Conservation (phyloP, 495 filamentous ascomycete species). For the Aspergillus hancockii region DNA sequence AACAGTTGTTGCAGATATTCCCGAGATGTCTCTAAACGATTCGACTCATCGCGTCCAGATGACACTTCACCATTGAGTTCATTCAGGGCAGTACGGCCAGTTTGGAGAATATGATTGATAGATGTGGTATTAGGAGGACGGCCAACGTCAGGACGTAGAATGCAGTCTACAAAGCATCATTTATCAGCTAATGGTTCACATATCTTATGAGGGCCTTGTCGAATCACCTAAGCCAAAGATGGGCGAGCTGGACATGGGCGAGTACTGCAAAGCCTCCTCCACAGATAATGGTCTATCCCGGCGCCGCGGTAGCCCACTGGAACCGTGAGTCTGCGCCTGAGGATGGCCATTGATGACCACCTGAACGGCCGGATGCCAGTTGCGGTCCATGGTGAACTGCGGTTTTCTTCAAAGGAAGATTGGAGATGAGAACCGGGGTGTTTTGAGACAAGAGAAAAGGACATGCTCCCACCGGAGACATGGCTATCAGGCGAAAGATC, state of each 20-base stretch:
- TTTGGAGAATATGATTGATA: slow-evolving; percentile 47
- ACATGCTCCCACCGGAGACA: slow-evolving; percentile 56
- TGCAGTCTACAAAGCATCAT: slow-evolving; percentile 34
- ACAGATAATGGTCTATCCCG: slow-evolving; percentile 57
- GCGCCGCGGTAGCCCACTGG: slow-evolving; percentile 31
- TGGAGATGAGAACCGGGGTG: slow-evolving; percentile 30
- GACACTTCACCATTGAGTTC: slow-evolving; percentile 44
- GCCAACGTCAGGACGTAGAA: slow-evolving; percentile 43
- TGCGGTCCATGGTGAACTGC: slow-evolving; percentile 40
- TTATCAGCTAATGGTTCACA: slow-evolving; percentile 24
- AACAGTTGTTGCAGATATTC: slow-evolving; percentile 70
- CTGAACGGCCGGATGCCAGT: slow-evolving; percentile 44
- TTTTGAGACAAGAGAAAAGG: slow-evolving; percentile 46
- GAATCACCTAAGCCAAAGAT: slow-evolving; percentile 78
- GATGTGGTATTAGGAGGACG: slow-evolving; percentile 44
- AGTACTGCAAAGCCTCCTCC: slow-evolving; percentile 86
- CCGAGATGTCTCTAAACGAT: slow-evolving; percentile 48
- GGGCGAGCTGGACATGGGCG: slow-evolving; percentile 85
- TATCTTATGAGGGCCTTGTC: slow-evolving; percentile 13
- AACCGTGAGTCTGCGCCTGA: slow-evolving; percentile 29
- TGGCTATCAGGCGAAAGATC: slow-evolving; percentile 29
- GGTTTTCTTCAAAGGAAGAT: slow-evolving; percentile 18
- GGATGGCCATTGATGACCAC: slow-evolving; percentile 46
- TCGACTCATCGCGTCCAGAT: slow-evolving; percentile 40
- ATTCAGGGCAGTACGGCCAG: slow-evolving; percentile 42